Base-by-base conservation (phyloP, 257 asterid genomes). In the Solanum sejunctum region DNA sequence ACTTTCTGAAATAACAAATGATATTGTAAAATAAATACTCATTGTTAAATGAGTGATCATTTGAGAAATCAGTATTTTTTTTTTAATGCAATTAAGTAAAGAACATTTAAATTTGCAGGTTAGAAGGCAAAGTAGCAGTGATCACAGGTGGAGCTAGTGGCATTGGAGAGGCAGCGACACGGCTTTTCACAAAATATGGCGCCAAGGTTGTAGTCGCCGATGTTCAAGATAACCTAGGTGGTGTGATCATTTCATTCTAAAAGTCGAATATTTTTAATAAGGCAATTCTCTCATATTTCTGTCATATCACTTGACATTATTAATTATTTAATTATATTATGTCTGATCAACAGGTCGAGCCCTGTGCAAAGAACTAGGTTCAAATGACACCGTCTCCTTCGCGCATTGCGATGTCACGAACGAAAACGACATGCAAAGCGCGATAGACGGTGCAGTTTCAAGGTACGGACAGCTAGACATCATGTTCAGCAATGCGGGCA, bases 61-160 rank as follows among this genome's bases (percentile, higher is more conserved):
- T 3, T 10, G 64, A 57, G 6, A 0, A 58, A 58, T 58, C 18
- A 63, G 0, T 5, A 5, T 23, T 12, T 63, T 23, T 63, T 23
- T 23, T 26, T 23, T 1, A 71, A 41, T 0, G 26, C 36, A 71
- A 43, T 41, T 43, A 18, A 20, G 32, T 10, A 41, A 69, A 18
- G 3, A 41, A 10, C 1, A 28, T 49, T 4, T 61, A 6, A 6
- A 17, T 47, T 32, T 61, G 52, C 82, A 88, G 89, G 82, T 86
- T 89, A 67, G 89, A 86, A 79, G 92, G 92, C 23, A 89, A 86
- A 72, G 92, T 88, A 13, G 92, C 90, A 13, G 47, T 89, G 55
- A 86, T 89, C 28, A 88, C 92, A 8, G 89, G 92, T 2, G 91
- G 90, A 26, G 89, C 88, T 2, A 83, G 89, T 55, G 89, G 88